Evolutionary conservation across 345 rosid species (phyloP), one percentile per base, ranked within the genome.

Genomic region (Salix koriyanagi): DNA sequence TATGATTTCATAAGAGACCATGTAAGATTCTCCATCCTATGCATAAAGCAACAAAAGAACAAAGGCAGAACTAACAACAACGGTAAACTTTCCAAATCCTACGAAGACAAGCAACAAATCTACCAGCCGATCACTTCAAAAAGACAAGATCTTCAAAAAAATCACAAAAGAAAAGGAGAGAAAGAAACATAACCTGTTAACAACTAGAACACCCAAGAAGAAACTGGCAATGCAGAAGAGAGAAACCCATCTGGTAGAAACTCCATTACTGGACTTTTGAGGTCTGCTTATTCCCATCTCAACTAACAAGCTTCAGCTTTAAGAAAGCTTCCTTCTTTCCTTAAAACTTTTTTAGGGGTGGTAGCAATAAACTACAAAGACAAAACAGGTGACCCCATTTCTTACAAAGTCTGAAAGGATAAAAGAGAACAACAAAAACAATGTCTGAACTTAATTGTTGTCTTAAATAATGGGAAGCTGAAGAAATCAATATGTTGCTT

Each of bases 181-280:
- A 76, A 72, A 83, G 16, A 25, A 71, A 19, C 46, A 66, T 50
- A 66, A 87, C 96, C 96, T 91, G 90, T 91, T 85, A 69, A 90
- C 87, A 75, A 91, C 86, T 84, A 90, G 83, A 82, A 85, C 86
- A 30, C 93, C 93, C 75, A 87, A 81, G 87, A 89, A 82, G 85
- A 91, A 91, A 83, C 93, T 91, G 73, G 88, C 90, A 84, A 85
- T 84, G 91, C 92, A 91, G 80, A 87, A 88, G 72, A 86, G 48
- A 62, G 87, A 79, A 65, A 90, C 91, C 92, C 92, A 88, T 84
- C 86, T 84, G 79, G 92, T 88, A 65, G 93, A 87, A 61, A 91
- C 83, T 79, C 92, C 94, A 77, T 79, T 86, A 67, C 54, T 84
- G 80, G 84, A 73, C 80, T 84, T 91, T 68, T 84, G 91, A 85